These are phyloP conservation scores for Termitomyces sp. DNA, from an alignment of 768 basidiomycete genomes.

Conservation along the genomic window DNA sequence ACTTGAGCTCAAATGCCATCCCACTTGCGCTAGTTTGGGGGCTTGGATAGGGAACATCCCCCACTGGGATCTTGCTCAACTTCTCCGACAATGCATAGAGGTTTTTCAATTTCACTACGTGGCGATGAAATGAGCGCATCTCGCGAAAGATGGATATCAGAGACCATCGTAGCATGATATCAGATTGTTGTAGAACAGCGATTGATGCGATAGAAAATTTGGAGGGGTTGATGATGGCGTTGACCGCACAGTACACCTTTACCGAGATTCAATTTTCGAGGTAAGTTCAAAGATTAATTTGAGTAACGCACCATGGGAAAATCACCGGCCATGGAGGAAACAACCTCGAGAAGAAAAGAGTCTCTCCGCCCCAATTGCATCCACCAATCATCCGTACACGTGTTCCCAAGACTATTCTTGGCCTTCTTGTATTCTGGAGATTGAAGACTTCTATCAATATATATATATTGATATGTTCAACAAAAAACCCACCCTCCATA, in stretches of 20 bases:
- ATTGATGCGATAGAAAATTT: slow-evolving; percentile 35
- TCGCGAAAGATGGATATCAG: slow-evolving; percentile 17
- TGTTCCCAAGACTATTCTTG: slow-evolving; percentile 17
- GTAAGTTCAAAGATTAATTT: too few species aligned
- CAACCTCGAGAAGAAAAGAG: slow-evolving; percentile 14
- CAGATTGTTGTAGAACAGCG: slow-evolving; percentile 37
- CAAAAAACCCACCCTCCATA: slow-evolving; percentile 20
- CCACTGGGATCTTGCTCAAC: slow-evolving; percentile 22
- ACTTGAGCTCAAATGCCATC: slow-evolving; percentile 28
- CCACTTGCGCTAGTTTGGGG: slow-evolving; percentile 15
- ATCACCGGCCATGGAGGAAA: slow-evolving; percentile 19
- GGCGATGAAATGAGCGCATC: slow-evolving; percentile 18
- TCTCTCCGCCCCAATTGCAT: slow-evolving; percentile 3
- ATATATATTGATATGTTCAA: background rate
- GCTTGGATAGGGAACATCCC: slow-evolving; percentile 22
- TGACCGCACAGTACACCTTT: slow-evolving; percentile 35
- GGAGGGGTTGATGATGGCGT: slow-evolving; percentile 27
- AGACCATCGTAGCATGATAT: slow-evolving; percentile 23
- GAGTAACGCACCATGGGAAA: slow-evolving; percentile 26
- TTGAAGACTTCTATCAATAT: background rate
- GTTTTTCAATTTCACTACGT: slow-evolving; percentile 25
- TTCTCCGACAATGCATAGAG: slow-evolving; percentile 25
- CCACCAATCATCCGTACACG: slow-evolving; percentile 20
- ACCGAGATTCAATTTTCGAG: background rate
- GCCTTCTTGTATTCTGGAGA: slow-evolving; percentile 27